Evolutionary conservation across 306 rosid genomes (phyloP), one percentile per base, ranked within the genome.

Genomic region (Luffa aegyptiaca): DNA sequence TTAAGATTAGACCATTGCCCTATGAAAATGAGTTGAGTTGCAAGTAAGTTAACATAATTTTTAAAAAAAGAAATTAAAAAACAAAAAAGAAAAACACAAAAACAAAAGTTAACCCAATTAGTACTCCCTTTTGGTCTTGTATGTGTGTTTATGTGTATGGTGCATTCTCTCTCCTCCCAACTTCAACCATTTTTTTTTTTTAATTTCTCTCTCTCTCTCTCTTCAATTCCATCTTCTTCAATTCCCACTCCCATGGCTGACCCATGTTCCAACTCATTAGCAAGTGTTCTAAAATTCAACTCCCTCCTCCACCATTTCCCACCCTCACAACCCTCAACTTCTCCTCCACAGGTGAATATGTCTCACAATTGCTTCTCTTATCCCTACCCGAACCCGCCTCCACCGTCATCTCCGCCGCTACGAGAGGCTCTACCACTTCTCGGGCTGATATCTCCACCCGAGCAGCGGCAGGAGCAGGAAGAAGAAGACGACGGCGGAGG

Each of bases 261-360:
- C 79, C 61, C 58, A 46, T 75, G 49, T 56, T 81, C 84, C 21
- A 82, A 83, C 85, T 75, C 83, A 72, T 72, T 88, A 49, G 44
- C 88, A 18, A 75, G 82, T 77, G 78, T 84, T 71, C 83, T 76
- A 86, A 86, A 86, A 80, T 81, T 86, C 85, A 86, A 83, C 76
- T 17, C 81, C 9, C 33, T 61, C 41, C 56, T 26, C 45, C 62
- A 61, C 74, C 82, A 79, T 18, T 64, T 49, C 13, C 41, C 72
- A 13, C 82, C 73, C 17, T 35, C 79, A 36, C 79, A 52, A 51
- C 63, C 79, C 3, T 56, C 56, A 0, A 26, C 17, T 11, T 11
- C 6, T 11, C 75, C 81, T 10, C 37, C 16, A 39, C 62, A 74
- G 35, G 16, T 35, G 11, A 68, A n/a, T 12, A 39, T 51, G 79